phyloP scores from a whole-genome alignment of 164 flowering plant genomes.

The Aristolochia contorta region DNA sequence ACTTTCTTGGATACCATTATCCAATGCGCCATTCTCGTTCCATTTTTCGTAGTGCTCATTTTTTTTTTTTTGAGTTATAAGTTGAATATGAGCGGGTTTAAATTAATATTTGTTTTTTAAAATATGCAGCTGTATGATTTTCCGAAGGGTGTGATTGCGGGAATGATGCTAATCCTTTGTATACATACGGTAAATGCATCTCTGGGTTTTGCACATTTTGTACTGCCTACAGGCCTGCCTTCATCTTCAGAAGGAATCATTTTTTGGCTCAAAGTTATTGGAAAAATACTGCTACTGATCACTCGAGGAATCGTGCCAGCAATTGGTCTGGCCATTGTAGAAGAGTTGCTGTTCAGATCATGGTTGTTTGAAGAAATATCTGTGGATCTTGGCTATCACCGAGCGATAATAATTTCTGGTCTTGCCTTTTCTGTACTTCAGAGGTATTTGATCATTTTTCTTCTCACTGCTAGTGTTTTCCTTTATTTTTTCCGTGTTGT shows the following conservation, averaged over 20 bases:
- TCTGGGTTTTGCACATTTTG: constrained; percentile 52
- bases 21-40: too few relatives aligned
- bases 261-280: constrained; percentile 35
- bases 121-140: constrained; percentile 50
- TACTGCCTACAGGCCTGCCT: constrained; percentile 34
- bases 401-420: constrained; percentile 71
- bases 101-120: constrained; percentile 4
- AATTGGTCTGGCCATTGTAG: constrained; percentile 47
- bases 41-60: too few relatives aligned
- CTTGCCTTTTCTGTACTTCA: constrained; percentile 66
- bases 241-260: constrained; percentile 26
- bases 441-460: constrained; percentile 31
- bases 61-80: too few relatives aligned
- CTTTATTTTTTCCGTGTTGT: too few relatives aligned
- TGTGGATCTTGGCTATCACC: constrained; percentile 62
- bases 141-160: constrained; percentile 56
- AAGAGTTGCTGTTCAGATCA: constrained; percentile 85
- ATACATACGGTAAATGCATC: constrained; percentile 47
- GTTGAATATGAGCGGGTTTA: background rate
- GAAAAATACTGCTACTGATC: constrained; percentile 30
- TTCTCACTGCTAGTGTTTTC: too few relatives aligned
- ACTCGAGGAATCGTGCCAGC: constrained; percentile 56
- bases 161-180: constrained; percentile 43
- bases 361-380: constrained; percentile 91
- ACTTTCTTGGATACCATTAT: too few relatives aligned